Percentiles rank a stretch among this genome's conserved stretches.
Evolutionary conservation across 106 monocot genomes (phyloP).

Genomic region (Apostasia shenzhenica): DNA sequence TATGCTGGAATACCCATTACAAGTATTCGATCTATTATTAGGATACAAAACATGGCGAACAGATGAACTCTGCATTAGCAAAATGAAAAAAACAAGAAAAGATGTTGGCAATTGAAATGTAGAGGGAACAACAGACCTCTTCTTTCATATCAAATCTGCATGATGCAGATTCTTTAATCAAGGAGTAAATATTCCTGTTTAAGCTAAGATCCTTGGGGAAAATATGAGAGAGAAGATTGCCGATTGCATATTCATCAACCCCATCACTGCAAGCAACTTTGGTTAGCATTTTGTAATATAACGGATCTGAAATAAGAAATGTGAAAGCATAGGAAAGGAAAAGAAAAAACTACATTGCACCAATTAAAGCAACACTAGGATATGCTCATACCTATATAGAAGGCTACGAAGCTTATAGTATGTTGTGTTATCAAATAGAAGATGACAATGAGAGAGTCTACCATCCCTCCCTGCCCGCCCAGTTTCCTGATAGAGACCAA

Average conservation of each 20-base stretch:
- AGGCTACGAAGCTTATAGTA: constrained; percentile 88
- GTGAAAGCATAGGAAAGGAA: neutral
- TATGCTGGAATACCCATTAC: no score
- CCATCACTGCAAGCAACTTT: constrained; percentile 67
- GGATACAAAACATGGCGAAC: no score
- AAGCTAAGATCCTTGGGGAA: constrained; percentile 36
- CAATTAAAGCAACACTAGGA: constrained; percentile 1
- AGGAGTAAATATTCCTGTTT: constrained; percentile 48
- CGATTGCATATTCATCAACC: constrained; percentile 86
- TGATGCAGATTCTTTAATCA: constrained; percentile 70
- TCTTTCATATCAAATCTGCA: constrained; percentile 95
- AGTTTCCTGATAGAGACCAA: constrained; percentile 56
- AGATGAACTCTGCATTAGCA: neutral
- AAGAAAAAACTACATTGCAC: neutral
- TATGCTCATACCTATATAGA: constrained; percentile 48
- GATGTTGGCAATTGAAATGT: neutral
- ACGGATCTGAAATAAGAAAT: neutral
- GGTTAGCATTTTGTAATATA: neutral
- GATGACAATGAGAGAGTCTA: constrained; percentile 70
- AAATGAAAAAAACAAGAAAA: neutral
- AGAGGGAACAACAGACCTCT: constrained; percentile 45
- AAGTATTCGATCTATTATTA: no score
- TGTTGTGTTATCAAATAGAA: constrained; percentile 62
- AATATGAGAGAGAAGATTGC: constrained; percentile 66
- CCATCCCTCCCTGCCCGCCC: constrained; percentile 99